Base-by-base conservation (phyloP, 192 early-diverging fungal genomes). In the Coemansia umbellata region DNA sequence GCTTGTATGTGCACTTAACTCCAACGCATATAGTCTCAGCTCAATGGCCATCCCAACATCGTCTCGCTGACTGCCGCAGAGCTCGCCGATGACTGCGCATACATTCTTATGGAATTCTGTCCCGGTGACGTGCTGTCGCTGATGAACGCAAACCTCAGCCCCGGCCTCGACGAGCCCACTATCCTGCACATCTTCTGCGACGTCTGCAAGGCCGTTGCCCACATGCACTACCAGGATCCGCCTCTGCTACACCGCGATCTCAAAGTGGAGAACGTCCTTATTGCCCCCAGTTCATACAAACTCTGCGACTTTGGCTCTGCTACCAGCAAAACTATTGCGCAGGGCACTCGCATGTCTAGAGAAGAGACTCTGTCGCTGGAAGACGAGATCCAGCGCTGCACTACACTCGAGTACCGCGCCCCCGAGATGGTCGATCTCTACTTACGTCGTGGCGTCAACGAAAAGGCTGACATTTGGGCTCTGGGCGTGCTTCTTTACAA, bases 261-360 rank as follows among this genome's bases (percentile, higher is more conserved):
- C 44, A 90, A 88, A 50, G 86, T 93, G 31, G 93, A 98, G 61
- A 94, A 95, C 55, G 78, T 88, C 9, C 68, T 88, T 3, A 79
- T 91, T 13, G 60, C 82, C 18, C 52, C 58, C 45, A 24, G 24
- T 31, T n/a, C 53, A 15, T 94, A 87, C 72, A 95, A 95, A 62
- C 78, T 98, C 33, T 95, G 91, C 68, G 95, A 98, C 67, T 98
- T 98, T 85, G 95, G 95, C 35, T 95, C 92, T 0, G 83, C 87
- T 19, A 87, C 92, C 0, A 43, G 40, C 48, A 47, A 48, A 30
- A 37, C 51, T 5, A 31, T 70, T 15, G 43, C 40, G 26, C 58
- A 58, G 28, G 32, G 51, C 4, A 18, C 51, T 1, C 72, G 67
- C 8, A 66, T 85, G 26, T 64, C 81, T 11, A 79, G 85, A 21